Base-by-base conservation (phyloP, 805 yeast species). In the Wickerhamomyces ciferrii region DNA sequence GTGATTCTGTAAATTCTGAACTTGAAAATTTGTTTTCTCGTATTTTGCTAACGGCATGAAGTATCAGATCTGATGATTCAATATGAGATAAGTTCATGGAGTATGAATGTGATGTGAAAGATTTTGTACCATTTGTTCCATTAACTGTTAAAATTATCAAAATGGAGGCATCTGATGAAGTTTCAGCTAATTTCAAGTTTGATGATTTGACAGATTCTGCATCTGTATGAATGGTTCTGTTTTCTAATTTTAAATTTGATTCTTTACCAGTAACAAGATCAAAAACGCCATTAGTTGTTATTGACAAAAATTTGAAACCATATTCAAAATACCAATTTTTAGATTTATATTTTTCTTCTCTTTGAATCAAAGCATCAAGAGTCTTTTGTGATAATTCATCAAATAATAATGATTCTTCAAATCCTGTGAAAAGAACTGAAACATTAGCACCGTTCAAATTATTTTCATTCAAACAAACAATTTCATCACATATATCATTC, bases 241-340 rank as follows among this genome's bases (percentile, higher is more conserved):
- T 52, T 23, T 52, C 55, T n/a, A 52, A 35, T 31, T 46, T 50
- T 21, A 54, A 43, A 3, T 39, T 43, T 14, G 44, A 41, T 10
- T 48, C 29, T 1, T n/a, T 18, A 8, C 32, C 31, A 14, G 34
- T 37, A 5, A 29, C 9, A 8, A 42, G 17, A 23, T 54, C 59
- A 37, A 50, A 37, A 5, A 46, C 51, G 6, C 57, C 56, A 5
- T 35, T 37, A 2, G 46, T 24, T 13, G 53, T 48, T 4, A 55
- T 50, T 5, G 47, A 43, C 2, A 52, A 38, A 8, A 25, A 25
- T 27, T 55, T 56, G 2, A 49, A 24, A 1, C 34, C 19, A 41
- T 46, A 49, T 1, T 48, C 36, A 25, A 55, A 53, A 3, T 18
- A 11, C 57, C 57, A 55, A 2, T 44, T 34, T 15, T 47, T 53